These are phyloP conservation scores for Thozetella sp. DNA, from an alignment of 495 filamentous ascomycete species.

Conservation along the genomic window DNA sequence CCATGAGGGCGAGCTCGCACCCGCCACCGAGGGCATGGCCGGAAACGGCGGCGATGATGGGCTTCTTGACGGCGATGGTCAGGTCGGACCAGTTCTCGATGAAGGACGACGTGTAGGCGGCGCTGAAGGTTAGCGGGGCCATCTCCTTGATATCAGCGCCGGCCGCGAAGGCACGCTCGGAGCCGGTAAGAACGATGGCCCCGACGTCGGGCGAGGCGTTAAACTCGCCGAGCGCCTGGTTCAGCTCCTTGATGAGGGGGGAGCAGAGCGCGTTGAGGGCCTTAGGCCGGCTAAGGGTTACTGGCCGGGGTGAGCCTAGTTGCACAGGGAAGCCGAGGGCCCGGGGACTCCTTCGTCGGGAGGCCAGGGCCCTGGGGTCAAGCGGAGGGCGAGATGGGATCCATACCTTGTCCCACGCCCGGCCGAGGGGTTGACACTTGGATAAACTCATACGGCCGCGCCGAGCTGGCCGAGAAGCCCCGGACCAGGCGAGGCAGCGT, in stretches of 20 bases:
- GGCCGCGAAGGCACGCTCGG: constrained; percentile 86
- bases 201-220: constrained; percentile 70
- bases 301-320: constrained; percentile 42
- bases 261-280: constrained; percentile 90
- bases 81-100: constrained; percentile 91
- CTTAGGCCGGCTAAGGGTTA: constrained; percentile 94
- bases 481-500: constrained; percentile 51
- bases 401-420: constrained; percentile 82
- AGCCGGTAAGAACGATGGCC: constrained; percentile 86
- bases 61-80: constrained; percentile 80
- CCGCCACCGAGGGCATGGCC: constrained; percentile 94
- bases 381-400: background rate
- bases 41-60: constrained; percentile 90
- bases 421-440: constrained; percentile 79
- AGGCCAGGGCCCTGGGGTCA: background rate
- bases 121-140: constrained; percentile 82
- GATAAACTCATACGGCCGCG: constrained; percentile 75
- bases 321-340: no score
- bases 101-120: constrained; percentile 84
- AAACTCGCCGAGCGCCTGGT: constrained; percentile 73
- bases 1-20: constrained; percentile 98
- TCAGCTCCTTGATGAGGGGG: constrained; percentile 87
- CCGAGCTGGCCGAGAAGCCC: constrained; percentile 58
- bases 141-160: constrained; percentile 99
- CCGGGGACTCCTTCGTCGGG: no score